Conservation (phyloP, 768 basidiomycete species). For the Cystoderma amianthinum region DNA sequence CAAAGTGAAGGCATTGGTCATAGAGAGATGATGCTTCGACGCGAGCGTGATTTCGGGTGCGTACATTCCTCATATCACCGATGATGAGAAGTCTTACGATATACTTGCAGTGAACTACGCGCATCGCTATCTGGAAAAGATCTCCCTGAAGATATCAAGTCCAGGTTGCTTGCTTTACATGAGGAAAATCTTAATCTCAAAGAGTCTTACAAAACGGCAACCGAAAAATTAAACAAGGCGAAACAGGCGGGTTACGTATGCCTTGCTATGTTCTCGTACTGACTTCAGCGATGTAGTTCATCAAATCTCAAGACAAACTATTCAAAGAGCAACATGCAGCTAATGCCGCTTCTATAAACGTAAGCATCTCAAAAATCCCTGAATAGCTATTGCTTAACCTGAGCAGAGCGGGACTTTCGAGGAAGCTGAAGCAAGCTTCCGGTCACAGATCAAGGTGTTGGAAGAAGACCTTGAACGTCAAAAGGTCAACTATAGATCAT, state of each 20-base stretch:
- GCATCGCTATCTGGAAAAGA: constrained; percentile 73
- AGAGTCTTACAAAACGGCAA: constrained; percentile 60
- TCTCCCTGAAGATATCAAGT: constrained; percentile 77
- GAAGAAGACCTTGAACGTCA: constrained; percentile 55
- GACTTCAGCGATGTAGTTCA: constrained; percentile 48
- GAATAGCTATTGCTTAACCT: not conserved
- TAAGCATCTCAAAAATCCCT: constrained; percentile 16
- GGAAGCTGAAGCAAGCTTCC: constrained; percentile 63
- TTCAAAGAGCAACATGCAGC: constrained; percentile 77
- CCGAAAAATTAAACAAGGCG: constrained; percentile 78
- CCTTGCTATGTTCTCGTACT: not conserved
- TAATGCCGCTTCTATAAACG: constrained; percentile 37
- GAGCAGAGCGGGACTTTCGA: constrained; percentile 50
- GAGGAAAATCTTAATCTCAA: constrained; percentile 70
- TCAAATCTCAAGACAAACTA: constrained; percentile 86
- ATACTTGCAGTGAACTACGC: constrained; percentile 63
- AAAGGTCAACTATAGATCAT: constrained; percentile 30
- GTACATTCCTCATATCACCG: constrained; percentile 4
- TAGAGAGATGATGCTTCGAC: constrained; percentile 78
- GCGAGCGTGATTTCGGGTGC: constrained; percentile 82
- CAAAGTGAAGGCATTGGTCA: constrained; percentile 90
- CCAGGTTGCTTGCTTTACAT: constrained; percentile 66
- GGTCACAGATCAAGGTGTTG: constrained; percentile 57
- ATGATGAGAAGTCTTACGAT: constrained; percentile 1
- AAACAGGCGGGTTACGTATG: constrained; percentile 33